Evolutionary conservation across 352 stramenopile species (phyloP).

Genomic region (Phytophthora uliginosa): DNA sequence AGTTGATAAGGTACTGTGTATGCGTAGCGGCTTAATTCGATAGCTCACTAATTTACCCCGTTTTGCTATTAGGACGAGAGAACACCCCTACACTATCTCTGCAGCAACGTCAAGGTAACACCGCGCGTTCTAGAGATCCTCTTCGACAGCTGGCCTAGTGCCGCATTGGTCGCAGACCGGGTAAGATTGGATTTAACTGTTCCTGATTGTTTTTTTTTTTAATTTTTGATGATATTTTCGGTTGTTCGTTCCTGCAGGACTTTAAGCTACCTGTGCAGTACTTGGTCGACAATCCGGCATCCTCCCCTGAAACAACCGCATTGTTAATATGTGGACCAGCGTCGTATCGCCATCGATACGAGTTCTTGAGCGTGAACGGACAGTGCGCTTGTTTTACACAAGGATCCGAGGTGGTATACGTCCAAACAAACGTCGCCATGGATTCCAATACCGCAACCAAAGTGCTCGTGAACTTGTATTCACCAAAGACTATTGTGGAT

Average conservation of each 20-base stretch:
- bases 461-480: slow-evolving; percentile 76
- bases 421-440: slow-evolving; percentile 64
- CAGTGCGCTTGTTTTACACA: slow-evolving; percentile 45
- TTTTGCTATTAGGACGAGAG: slow-evolving; percentile 51
- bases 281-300: slow-evolving; percentile 69
- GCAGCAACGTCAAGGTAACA: slow-evolving; percentile 58
- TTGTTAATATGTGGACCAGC: slow-evolving; percentile 67
- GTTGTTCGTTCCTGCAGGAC: slow-evolving; percentile 42
- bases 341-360: slow-evolving; percentile 77
- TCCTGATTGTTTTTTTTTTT: not conserved
- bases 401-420: slow-evolving; percentile 48
- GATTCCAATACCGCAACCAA: slow-evolving; percentile 63
- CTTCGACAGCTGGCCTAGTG: slow-evolving; percentile 74
- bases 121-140: slow-evolving; percentile 71
- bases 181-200: slow-evolving; percentile 26
- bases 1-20: slow-evolving; percentile 51
- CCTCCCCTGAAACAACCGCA: slow-evolving; percentile 53
- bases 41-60: not conserved
- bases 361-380: slow-evolving; percentile 54
- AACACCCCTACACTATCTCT: slow-evolving; percentile 73
- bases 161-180: slow-evolving; percentile 60
- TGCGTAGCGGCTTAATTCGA: not conserved
- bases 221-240: not conserved
- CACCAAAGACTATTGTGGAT: slow-evolving; percentile 32
- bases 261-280: slow-evolving; percentile 81